Evolutionary conservation across 805 yeast species (phyloP).

Genomic region (Kazachstania martiniae): DNA sequence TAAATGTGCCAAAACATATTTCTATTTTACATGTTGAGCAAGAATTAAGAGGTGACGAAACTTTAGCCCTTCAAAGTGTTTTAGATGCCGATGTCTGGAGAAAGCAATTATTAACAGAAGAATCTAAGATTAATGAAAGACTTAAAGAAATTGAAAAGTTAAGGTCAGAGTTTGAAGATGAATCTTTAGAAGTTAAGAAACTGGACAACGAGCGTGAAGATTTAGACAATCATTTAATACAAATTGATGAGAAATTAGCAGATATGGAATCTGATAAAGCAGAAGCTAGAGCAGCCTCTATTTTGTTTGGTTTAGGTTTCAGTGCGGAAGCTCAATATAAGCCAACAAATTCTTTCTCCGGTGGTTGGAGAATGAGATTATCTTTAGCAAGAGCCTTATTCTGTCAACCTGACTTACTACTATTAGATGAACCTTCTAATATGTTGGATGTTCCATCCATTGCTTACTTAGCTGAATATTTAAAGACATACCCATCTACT

Average conservation of each 20-base stretch:
- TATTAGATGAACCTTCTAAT: slow-evolving; percentile 98
- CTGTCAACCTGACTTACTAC: slow-evolving; percentile 88
- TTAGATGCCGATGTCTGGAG: slow-evolving; percentile 99
- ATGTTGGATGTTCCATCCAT: slow-evolving; percentile 99
- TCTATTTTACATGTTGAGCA: slow-evolving; percentile 96
- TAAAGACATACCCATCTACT: slow-evolving; percentile 85
- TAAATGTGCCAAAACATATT: slow-evolving; percentile 88
- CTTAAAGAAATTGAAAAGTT: slow-evolving; percentile 63
- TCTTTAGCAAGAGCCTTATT: slow-evolving; percentile 96
- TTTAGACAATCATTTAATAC: slow-evolving; percentile 65
- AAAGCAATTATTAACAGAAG: slow-evolving; percentile 74
- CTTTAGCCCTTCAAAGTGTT: slow-evolving; percentile 86
- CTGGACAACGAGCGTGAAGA: slow-evolving; percentile 87
- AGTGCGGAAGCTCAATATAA: slow-evolving; percentile 72
- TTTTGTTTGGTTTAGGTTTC: slow-evolving; percentile 87
- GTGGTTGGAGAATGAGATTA: slow-evolving; percentile 99
- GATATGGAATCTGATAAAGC: slow-evolving; percentile 98
- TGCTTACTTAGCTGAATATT: slow-evolving; percentile 81
- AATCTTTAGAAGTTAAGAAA: slow-evolving; percentile 59
- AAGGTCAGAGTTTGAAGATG: slow-evolving; percentile 63
- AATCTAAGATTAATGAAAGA: slow-evolving; percentile 60
- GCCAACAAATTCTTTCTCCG: slow-evolving; percentile 87
- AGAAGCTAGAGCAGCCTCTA: slow-evolving; percentile 92
- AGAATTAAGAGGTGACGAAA: slow-evolving; percentile 90
- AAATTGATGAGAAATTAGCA: slow-evolving; percentile 66